Percentiles rank a stretch among this genome's conserved stretches.
Evolutionary conservation across 306 rosid species (phyloP).

Genomic region (Mucuna pruriens): DNA sequence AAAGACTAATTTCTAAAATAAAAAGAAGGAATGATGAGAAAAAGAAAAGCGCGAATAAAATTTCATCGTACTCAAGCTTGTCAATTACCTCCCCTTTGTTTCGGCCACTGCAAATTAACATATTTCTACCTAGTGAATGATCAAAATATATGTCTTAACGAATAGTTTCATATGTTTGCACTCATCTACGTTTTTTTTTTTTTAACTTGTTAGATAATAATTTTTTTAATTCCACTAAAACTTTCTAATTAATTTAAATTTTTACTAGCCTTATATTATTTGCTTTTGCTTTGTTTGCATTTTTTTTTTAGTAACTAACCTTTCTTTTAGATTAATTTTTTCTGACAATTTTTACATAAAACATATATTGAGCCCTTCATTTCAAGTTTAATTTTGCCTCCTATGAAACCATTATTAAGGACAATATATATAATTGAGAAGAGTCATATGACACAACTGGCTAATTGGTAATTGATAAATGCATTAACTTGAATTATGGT

Average conservation of each 20-base stretch:
- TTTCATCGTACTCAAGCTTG: too few relatives aligned
- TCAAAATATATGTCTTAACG: not conserved
- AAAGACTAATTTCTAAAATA: too few relatives aligned
- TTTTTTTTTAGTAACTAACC: not conserved
- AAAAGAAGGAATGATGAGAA: too few relatives aligned
- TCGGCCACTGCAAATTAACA: too few relatives aligned
- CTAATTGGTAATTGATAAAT: not conserved
- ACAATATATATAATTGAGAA: slow-evolving; percentile 29
- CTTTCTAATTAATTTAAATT: not conserved
- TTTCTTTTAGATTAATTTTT: not conserved
- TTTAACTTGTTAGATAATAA: not conserved
- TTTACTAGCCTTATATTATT: not conserved
- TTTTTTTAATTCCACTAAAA: not conserved
- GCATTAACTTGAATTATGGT: slow-evolving; percentile 12
- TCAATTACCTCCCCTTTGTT: too few relatives aligned
- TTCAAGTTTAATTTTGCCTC: not conserved
- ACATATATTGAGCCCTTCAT: not conserved
- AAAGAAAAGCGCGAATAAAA: too few relatives aligned
- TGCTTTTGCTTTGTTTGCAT: not conserved
- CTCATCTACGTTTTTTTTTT: not conserved
- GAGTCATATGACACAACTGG: not conserved
- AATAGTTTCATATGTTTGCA: not conserved
- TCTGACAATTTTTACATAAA: not conserved
- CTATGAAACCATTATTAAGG: slow-evolving; percentile 24
- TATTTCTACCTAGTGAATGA: not conserved